Evolutionary conservation across 2,329 filamentous ascomycete genomes (phyloP).

Genomic region (Chaetomiaceae sp.): DNA sequence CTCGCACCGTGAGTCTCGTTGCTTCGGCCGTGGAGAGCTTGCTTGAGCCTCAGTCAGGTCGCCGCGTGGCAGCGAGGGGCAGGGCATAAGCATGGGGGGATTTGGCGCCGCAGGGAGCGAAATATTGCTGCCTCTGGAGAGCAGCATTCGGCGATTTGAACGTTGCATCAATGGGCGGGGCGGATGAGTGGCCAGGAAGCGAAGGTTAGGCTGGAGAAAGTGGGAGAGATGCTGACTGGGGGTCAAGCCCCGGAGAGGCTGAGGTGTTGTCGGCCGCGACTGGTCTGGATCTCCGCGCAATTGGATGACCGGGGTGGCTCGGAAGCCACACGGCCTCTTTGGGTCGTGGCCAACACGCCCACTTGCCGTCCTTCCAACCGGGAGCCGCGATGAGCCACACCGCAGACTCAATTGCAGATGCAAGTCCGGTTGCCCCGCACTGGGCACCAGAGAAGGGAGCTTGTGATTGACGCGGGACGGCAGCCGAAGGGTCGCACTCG

Average conservation of each 20-base stretch:
- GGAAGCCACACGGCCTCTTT: constrained; percentile 5
- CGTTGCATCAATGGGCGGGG: constrained; percentile 15
- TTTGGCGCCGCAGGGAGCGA: constrained; percentile 1
- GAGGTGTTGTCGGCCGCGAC: constrained; percentile 4
- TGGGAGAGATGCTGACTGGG: constrained; percentile 6
- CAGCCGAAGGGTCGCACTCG: constrained; percentile 3
- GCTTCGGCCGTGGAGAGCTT: background rate
- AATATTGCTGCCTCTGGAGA: constrained; percentile 5
- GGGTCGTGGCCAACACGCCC: no score
- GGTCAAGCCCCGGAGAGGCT: constrained; percentile 9
- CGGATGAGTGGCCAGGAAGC: constrained; percentile 8
- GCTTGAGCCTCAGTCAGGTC: constrained; percentile 1
- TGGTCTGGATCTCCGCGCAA: no score
- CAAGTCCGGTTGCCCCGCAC: constrained; percentile 9
- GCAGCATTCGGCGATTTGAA: constrained; percentile 1
- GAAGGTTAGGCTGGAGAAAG: constrained; percentile 7
- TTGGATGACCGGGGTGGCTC: background rate
- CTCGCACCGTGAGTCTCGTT: no score
- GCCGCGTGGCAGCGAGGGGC: constrained; percentile 8
- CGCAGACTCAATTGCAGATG: constrained; percentile 5
- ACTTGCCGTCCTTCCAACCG: background rate
- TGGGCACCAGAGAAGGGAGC: no score
- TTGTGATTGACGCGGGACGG: constrained; percentile 5
- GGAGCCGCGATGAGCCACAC: constrained; percentile 17
- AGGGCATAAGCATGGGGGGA: constrained; percentile 5